Percentiles rank a stretch among this genome's conserved stretches.
These are phyloP conservation scores for Fomitopsis betulina DNA, from an alignment of 1,284 basidiomycete genomes.

Conservation along the genomic window DNA sequence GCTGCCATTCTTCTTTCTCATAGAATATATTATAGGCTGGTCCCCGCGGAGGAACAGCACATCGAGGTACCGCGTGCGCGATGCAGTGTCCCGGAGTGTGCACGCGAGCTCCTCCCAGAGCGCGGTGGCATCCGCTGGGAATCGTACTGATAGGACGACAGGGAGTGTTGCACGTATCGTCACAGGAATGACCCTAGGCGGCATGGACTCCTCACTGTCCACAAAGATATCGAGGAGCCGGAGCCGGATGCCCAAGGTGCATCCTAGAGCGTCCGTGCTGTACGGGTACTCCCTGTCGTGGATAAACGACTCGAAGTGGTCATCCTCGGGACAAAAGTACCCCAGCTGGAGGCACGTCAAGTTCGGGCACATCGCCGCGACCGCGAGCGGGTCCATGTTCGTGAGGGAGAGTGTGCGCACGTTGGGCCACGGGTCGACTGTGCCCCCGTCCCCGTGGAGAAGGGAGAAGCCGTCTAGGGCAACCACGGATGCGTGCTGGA, in stretches of 20 bases:
- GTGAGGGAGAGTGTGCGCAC: background rate
- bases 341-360: background rate
- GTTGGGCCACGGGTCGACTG: background rate
- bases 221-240: background rate
- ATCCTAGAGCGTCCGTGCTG: background rate
- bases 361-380: background rate
- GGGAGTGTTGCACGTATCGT: background rate
- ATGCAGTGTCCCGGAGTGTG: background rate
- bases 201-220: background rate
- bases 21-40: background rate
- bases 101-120: background rate
- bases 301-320: background rate
- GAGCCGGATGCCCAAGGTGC: background rate
- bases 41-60: background rate
- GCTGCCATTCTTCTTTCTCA: too few species aligned
- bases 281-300: background rate
- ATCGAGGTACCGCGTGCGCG: background rate
- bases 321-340: too few species aligned
- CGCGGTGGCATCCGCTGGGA: background rate
- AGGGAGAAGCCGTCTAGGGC: background rate
- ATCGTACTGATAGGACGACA: background rate
- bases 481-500: background rate
- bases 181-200: background rate
- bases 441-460: background rate
- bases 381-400: background rate